Percentiles rank a stretch among this genome's conserved stretches.
These are phyloP conservation scores for Linanthus parryae DNA, from an alignment of 148 eudicot genomes.

Conservation along the genomic window DNA sequence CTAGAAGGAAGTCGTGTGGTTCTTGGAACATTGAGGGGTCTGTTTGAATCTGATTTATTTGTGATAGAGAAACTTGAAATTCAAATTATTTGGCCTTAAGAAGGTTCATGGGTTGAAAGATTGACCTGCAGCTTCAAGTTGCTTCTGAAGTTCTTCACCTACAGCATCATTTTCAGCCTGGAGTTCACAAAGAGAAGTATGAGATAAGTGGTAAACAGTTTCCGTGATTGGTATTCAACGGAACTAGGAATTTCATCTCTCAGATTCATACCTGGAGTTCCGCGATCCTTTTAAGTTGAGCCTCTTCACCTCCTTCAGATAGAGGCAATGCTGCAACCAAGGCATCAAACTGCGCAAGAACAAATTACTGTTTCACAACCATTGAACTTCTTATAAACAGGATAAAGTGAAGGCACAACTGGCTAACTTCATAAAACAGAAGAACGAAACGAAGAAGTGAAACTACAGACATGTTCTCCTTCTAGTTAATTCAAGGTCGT, in stretches of 20 bases:
- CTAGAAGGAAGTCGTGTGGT: too few relatives aligned
- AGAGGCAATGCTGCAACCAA: constrained; percentile 91
- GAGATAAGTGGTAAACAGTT: background rate
- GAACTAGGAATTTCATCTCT: background rate
- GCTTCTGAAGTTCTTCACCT: constrained; percentile 92
- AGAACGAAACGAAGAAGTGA: too few relatives aligned
- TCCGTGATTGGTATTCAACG: background rate
- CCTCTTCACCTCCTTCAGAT: constrained; percentile 95
- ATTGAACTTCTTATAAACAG: background rate
- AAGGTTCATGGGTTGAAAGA: too few relatives aligned
- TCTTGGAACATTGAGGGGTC: too few relatives aligned
- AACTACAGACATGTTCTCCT: too few relatives aligned
- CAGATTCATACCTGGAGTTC: constrained; percentile 65
- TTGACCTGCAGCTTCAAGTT: constrained; percentile 93
- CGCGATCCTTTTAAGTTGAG: constrained; percentile 83
- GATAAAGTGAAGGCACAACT: background rate
- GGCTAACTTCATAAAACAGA: too few relatives aligned
- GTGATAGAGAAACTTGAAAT: too few relatives aligned
- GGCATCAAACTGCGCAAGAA: constrained; percentile 70
- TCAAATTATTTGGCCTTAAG: too few relatives aligned
- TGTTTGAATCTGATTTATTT: too few relatives aligned
- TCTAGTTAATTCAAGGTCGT: too few relatives aligned
- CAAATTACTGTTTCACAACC: background rate
- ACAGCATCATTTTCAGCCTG: constrained; percentile 89
- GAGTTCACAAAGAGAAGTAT: too few relatives aligned